phyloP scores from a whole-genome alignment of 2,329 filamentous ascomycete genomes.

The Xenosphaeropsis pyriputrescens region DNA sequence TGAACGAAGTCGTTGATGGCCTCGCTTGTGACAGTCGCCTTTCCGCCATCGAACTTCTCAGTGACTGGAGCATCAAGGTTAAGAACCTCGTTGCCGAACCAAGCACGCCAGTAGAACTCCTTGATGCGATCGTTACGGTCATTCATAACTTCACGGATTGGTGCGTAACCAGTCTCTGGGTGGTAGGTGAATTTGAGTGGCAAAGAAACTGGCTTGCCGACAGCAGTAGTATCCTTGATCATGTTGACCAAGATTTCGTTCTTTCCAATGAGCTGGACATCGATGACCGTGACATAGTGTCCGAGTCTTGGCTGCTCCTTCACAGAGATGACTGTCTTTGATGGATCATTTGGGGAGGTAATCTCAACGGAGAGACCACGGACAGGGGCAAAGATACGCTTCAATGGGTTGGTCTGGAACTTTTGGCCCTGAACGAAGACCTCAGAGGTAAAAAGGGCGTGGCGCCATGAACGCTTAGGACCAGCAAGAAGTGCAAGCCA shows the following conservation, averaged over 20 bases:
- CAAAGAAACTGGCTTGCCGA: slow-evolving; percentile 68
- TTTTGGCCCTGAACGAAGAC: slow-evolving; percentile 91
- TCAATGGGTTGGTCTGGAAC: slow-evolving; percentile 94
- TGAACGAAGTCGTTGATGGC: slow-evolving; percentile 99
- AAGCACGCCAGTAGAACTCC: slow-evolving; percentile 96
- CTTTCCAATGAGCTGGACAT: slow-evolving; percentile 60
- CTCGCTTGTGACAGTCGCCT: slow-evolving; percentile 73
- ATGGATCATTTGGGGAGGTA: slow-evolving; percentile 61
- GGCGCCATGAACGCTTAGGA: slow-evolving; percentile 76
- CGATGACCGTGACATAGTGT: slow-evolving; percentile 77
- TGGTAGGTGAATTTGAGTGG: slow-evolving; percentile 85
- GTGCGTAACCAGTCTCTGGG: slow-evolving; percentile 92
- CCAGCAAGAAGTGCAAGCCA: slow-evolving; percentile 88
- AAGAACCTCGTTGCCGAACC: slow-evolving; percentile 80
- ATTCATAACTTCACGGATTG: slow-evolving; percentile 92
- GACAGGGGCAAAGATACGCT: slow-evolving; percentile 75
- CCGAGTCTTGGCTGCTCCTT: slow-evolving; percentile 77
- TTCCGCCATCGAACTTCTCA: slow-evolving; percentile 80
- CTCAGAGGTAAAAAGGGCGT: slow-evolving; percentile 86
- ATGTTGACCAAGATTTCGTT: slow-evolving; percentile 79
- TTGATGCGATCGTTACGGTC: slow-evolving; percentile 96
- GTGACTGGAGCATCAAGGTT: slow-evolving; percentile 77
- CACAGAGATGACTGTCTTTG: slow-evolving; percentile 73
- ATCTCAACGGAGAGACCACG: slow-evolving; percentile 87
- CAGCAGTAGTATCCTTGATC: slow-evolving; percentile 83